Percentiles rank a stretch among this genome's conserved stretches.
Evolutionary conservation across 2,329 filamentous ascomycete species (phyloP).

Genomic region (Colletotrichum lindemuthianum): DNA sequence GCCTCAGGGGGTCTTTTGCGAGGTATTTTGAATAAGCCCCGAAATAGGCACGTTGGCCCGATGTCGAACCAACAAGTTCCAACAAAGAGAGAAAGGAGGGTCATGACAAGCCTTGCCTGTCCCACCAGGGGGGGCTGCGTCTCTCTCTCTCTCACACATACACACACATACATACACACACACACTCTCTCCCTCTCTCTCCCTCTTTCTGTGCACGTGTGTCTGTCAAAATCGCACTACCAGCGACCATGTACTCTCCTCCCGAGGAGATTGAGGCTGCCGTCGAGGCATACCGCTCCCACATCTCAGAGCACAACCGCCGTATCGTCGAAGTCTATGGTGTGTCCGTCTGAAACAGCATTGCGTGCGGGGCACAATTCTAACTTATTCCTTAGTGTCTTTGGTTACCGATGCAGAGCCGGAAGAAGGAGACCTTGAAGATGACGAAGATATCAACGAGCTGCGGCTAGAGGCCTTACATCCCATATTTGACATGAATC

Average conservation of each 20-base stretch:
- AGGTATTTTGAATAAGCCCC: too few relatives aligned
- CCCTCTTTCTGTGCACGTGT: too few relatives aligned
- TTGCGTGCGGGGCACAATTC: neutral
- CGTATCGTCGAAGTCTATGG: neutral
- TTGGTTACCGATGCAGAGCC: neutral
- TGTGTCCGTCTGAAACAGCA: neutral
- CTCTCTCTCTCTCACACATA: too few relatives aligned
- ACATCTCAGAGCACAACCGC: neutral
- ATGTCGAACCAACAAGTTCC: too few relatives aligned
- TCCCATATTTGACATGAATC: neutral
- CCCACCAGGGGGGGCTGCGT: too few relatives aligned
- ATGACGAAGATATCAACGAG: neutral
- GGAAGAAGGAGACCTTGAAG: neutral
- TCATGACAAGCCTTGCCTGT: too few relatives aligned
- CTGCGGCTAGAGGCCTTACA: neutral
- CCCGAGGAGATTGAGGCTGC: constrained; percentile 5
- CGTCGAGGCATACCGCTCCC: neutral
- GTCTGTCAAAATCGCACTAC: too few relatives aligned
- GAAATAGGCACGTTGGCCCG: too few relatives aligned
- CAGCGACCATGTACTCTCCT: neutral
- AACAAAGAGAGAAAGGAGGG: too few relatives aligned
- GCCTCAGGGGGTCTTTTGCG: too few relatives aligned
- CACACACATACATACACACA: too few relatives aligned
- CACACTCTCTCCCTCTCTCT: too few relatives aligned
- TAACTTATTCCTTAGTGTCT: neutral